A percentile compares a stretch with the other conserved stretches of the same genome.
Conservation (phyloP, 257 asterid genomes). For the Voacanga thouarsii region DNA sequence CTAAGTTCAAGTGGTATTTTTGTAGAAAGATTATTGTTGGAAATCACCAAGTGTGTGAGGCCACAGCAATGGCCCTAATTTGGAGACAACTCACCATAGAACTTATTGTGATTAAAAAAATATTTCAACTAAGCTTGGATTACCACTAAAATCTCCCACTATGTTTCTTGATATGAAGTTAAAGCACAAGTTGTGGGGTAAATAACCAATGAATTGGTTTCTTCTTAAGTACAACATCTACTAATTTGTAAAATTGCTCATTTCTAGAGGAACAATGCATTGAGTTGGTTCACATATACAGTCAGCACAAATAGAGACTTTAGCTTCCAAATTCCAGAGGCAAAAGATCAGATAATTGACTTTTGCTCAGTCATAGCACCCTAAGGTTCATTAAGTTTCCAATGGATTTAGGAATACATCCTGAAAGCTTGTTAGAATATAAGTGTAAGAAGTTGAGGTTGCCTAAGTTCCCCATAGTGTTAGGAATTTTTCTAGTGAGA, state of each 20-base stretch:
- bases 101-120: conserved; percentile 27
- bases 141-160: conserved; percentile 28
- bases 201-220: conserved; percentile 26
- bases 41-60: conserved; percentile 22
- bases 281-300: conserved; percentile 16
- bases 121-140: conserved; percentile 26
- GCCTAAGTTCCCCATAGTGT: conserved; percentile 23
- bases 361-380: conserved; percentile 11
- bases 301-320: conserved; percentile 7
- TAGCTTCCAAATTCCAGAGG: background rate
- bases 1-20: conserved; percentile 25
- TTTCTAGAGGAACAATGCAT: conserved; percentile 22
- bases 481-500: conserved; percentile 24
- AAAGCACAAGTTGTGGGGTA: conserved; percentile 31
- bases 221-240: conserved; percentile 9
- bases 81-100: conserved; percentile 29
- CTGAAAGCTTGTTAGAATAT: conserved; percentile 15
- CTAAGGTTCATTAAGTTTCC: conserved; percentile 6
- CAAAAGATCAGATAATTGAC: background rate
- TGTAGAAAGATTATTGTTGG: conserved; percentile 28
- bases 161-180: conserved; percentile 30
- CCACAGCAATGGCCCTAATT: conserved; percentile 21
- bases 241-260: conserved; percentile 15
- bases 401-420: conserved; percentile 12
- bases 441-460: conserved; percentile 19